A percentile compares a stretch with the other conserved stretches of the same genome.
phyloP scores from a whole-genome alignment of 2,329 filamentous ascomycete genomes.

The Aureobasidium vineae region DNA sequence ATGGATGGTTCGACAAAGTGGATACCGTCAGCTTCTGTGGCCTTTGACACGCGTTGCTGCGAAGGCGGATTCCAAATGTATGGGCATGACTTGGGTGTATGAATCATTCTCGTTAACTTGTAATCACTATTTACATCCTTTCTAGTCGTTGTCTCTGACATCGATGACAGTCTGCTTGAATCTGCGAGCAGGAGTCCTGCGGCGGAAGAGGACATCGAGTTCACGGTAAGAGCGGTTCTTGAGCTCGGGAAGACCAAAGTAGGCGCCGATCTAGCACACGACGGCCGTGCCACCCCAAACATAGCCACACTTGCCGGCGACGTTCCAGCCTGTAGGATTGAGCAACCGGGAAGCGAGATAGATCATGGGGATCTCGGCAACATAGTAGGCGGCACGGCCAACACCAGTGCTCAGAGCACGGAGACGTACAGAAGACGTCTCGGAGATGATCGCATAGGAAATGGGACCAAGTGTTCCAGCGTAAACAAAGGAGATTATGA shows the following conservation, averaged over 20 bases:
- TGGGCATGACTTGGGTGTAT: too few species aligned
- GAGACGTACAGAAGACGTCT: conserved; percentile 64
- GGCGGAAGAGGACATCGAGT: conserved; percentile 48
- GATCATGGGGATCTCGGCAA: conserved; percentile 65
- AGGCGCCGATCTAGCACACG: conserved; percentile 45
- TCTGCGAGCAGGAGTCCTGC: conserved; percentile 45
- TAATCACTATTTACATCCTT: too few species aligned
- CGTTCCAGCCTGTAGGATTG: conserved; percentile 48
- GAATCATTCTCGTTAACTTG: too few species aligned
- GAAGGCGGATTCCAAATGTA: too few species aligned
- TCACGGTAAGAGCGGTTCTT: conserved; percentile 50
- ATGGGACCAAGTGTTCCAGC: conserved; percentile 61
- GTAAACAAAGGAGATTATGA: conserved; percentile 66
- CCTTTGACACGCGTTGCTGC: too few species aligned
- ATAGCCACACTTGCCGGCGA: conserved; percentile 48
- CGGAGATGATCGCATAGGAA: conserved; percentile 66
- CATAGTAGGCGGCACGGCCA: conserved; percentile 62
- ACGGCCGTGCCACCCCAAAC: conserved; percentile 49
- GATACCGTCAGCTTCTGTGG: too few species aligned
- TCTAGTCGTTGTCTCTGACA: conserved; percentile 45
- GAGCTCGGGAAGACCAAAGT: conserved; percentile 48
- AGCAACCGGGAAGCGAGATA: conserved; percentile 62
- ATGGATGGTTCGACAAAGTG: too few species aligned
- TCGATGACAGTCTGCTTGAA: conserved; percentile 49
- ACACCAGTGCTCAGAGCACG: conserved; percentile 63